Base-by-base conservation (phyloP, 2,329 filamentous ascomycete species). In the Pseudogymnoascus sp. region DNA sequence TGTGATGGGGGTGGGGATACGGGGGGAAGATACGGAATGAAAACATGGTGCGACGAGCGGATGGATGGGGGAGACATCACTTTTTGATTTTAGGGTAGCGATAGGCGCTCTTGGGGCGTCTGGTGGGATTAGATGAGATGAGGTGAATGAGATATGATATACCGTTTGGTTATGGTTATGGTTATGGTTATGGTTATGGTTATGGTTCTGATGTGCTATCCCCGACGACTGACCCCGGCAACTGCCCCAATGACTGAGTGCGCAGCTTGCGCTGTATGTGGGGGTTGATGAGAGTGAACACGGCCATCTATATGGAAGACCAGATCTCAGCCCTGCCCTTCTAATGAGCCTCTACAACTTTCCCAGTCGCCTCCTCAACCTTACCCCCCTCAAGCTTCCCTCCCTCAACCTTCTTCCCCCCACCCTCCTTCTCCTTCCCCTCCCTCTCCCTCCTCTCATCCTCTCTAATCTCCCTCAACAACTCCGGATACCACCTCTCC, bases 401-500 rank as follows among this genome's bases (percentile, higher is more conserved):
- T n/a, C n/a, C n/a, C n/a, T n/a, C n/a, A n/a, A n/a, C n/a, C n/a
- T n/a, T n/a, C n/a, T n/a, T n/a, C n/a, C n/a, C 33, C 70, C 67
- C 65, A 60, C 64, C 9, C 33, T n/a, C 35, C 13, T 61, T 64
- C 31, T 71, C 68, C 65, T 71, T 69, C 61, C 72, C 71, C 64
- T 72, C 69, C 67, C 72, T 75, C 68, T 76, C 74, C 68, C 67
- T 73, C 35, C 78, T 78, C 76, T 87, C 81, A 74, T 87, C 82
- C 69, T 82, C 82, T 62, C 82, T 80, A 61, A 88, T 83, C 65
- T 79, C 78, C 65, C 75, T 75, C 67, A 79, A 67, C 42, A 78
- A 70, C 28, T 88, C 84, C 2, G 87, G 87, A 72, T 89, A 90
- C 85, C 90, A 96, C 69, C 86, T 80, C 79, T 93, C 89, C 1